Evolutionary conservation across 2,329 filamentous ascomycete genomes (phyloP), one percentile per base, ranked within the genome.

Genomic region (Pochonia chlamydosporia): DNA sequence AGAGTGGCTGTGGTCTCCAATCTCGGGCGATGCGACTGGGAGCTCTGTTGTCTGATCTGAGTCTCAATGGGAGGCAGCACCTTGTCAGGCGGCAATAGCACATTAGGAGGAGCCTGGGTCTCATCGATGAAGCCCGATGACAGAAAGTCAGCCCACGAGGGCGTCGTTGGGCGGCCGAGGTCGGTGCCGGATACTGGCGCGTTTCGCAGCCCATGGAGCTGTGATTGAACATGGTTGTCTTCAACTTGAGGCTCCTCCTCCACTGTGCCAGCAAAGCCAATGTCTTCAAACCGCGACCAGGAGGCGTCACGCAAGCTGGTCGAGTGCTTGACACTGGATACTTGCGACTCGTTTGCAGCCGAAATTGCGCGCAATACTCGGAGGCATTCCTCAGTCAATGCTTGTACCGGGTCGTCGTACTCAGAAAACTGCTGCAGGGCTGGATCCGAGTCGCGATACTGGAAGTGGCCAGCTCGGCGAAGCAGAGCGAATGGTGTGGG

Each of bases 91-190:
- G 92, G 91, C n/a, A 97, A 73, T 23, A 96, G 72, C 41, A 95
- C 69, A 43, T 86, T 86, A 1, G 81, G 72, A 24, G 76, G 73
- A 53, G 75, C 75, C n/a, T 78, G 71, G n/a, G 76, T 78, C 50
- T 85, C 83, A 55, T 96, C 90, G 20, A 86, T 75, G 60, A 99
- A 99, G 1, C 93, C 93, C 36, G 90, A 89, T 1, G 90, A 96
- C 49, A 99, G 76, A 64, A 99, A 99, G 63, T 99, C 93, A 3
- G 93, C 93, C 93, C 93, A 99, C 0, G 93, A 97, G 1, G 93
- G 93, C 1, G 93, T 99, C 0, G 90, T 97, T 1, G 93, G 93
- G 49, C 93, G 80, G 30, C 80, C 89, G 40, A 86, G 67, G 49
- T 85, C 81, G 37, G 76, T 76, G n/a, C 79, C 79, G 9, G 88